Evolutionary conservation across 257 asterid species (phyloP), one percentile per base, ranked within the genome.

Genomic region (Cordia subcordata): DNA sequence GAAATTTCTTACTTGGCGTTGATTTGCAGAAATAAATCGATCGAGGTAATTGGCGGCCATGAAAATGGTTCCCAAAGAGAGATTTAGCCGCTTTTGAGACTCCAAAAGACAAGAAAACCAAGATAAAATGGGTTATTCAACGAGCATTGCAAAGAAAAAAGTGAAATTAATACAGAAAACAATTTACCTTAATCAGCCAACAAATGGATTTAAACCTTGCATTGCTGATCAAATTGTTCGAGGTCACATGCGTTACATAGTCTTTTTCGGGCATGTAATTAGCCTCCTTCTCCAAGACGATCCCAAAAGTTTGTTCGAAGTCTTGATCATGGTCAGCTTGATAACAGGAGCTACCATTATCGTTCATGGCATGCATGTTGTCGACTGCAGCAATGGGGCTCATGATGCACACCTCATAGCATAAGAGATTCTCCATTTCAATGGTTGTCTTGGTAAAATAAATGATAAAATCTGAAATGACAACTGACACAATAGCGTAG

Each of bases 11-110:
- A 83, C 92, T 57, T 69, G 77, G 53, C 85, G 85, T 20, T 59
- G 72, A 8, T 60, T 58, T 8, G 65, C 8, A 11, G 97, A 83
- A 53, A 81, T 54, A 55, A 87, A 90, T 0, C 94, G 94, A 75
- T 87, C 98, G 45, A 87, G 58, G 57, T 83, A 81, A 71, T 79
- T 87, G 11, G 69, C 90, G 11, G 98, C 95, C 23, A 56, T 46
- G 63, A 87, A 87, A 5, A 71, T 65, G 17, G 88, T 83, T 64
- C 60, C 86, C 18, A 17, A 19, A 13, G 82, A 80, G 63, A 90
- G 72, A 70, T 67, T 63, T 79, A 84, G 32, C 72, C 89, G 72
- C 68, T 49, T 60, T 55, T 70, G 91, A 47, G 84, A 69, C 97
- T 90, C 15, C 77, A 68, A 8, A 22, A 44, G 19, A 50, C 1